Evolutionary conservation across 2,329 filamentous ascomycete genomes (phyloP), one percentile per base, ranked within the genome.

Genomic region (Chaetothyriales sp.): DNA sequence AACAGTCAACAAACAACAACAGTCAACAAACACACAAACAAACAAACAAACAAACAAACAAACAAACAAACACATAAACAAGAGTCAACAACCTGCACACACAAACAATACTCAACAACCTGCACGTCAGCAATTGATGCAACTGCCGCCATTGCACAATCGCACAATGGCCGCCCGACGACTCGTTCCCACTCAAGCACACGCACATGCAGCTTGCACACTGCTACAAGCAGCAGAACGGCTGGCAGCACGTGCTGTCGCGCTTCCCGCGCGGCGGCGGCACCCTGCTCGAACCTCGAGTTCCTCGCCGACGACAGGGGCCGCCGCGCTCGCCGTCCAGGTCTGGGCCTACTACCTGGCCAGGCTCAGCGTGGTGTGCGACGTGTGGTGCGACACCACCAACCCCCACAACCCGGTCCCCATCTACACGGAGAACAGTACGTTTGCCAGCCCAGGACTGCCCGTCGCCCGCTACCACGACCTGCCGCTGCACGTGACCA

Each of bases 361-460:
- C 56, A 84, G 82, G 64, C 77, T 95, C 50, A 80, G 78, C 51
- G 86, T 94, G 45, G 79, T 94, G 55, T 87, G 85, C 67, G 87
- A 94, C 64, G 86, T 92, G 56, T 61, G 58, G 52, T 63, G 62
- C 53, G 63, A 62, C 54, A 71, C 70, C 18, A 71, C 69, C 25
- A 74, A 74, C 62, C 70, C 70, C 15, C 63, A 72, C 64, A 73
- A 73, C 62, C 71, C 70, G 19, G 68, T 74, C 50, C 89, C 89
- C 20, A 82, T 95, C 64, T 95, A 94, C 74, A 76, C 77, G 59
- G 80, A 85, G 65, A 86, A 86, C 68, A 95, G 86, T 47, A 92
- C 88, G 19, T 95, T 95, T 65, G 80, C 82, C 65, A 81, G 86
- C 65, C 90, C 89, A n/a, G 95, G 88, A 1, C 82, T 94, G 0